Evolutionary conservation across 176 grass and related monocot species (phyloP).

Genomic region (sorghum (Sorghum bicolor)): Sorghum_bicolor_NCBIv3 NC_012874.2:9024501-9025000

Average conservation of each 20-base stretch:
- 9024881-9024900: background rate
- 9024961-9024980: background rate
- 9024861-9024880: conserved; percentile 21
- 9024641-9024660: conserved; percentile 13
- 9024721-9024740: conserved; percentile 75
- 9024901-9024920: background rate
- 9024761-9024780: conserved; percentile 73
- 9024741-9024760: conserved; percentile 91
- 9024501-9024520: conserved; percentile 67
- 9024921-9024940: background rate
- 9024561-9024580: conserved; percentile 71
- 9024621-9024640: conserved; percentile 73
- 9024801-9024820: conserved; percentile 66
- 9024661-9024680: background rate
- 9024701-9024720: conserved; percentile 52
- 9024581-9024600: conserved; percentile 75
- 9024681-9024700: background rate
- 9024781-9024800: conserved; percentile 51
- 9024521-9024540: conserved; percentile 75
- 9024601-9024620: conserved; percentile 70
- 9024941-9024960: no score
- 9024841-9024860: conserved; percentile 81
- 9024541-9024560: conserved; percentile 64
- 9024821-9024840: conserved; percentile 68
- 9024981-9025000: background rate